Evolutionary conservation across 2,329 filamentous ascomycete species (phyloP), one percentile per base, ranked within the genome.

Genomic region (Mycosphaerella arachidis): DNA sequence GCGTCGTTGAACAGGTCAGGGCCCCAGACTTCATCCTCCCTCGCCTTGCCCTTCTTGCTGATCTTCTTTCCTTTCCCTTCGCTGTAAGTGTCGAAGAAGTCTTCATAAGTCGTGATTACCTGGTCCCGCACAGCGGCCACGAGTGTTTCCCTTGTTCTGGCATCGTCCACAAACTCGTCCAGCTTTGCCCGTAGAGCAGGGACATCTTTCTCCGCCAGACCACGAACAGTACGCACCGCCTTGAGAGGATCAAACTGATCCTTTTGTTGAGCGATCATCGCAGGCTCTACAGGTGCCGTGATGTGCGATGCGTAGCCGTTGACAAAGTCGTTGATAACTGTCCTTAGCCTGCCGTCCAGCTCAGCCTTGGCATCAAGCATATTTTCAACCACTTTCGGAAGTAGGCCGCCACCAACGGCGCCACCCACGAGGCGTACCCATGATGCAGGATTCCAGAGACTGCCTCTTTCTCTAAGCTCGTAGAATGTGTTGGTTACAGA

Each of bases 301-400:
- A 89, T 87, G 48, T 81, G 77, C 0, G 72, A 72, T 1, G 84
- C 81, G 63, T 84, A 86, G 30, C 77, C 76, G 52, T 78, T 79
- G n/a, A 85, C 86, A 64, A 89, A 86, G 60, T 87, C 84, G 59
- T 85, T 86, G 70, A 89, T 88, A 1, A 84, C 83, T 6, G 80
- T 82, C 45, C 86, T 75, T 7, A 89, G 76, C 7, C 82, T 77
- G 0, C 83, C 84, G 65, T 89, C 86, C 0, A 89, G 78, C 71
- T 89, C 86, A 10, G 84, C 84, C 74, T 88, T 88, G 20, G 86
- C 86, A 68, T 89, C 86, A 16, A 88, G 79, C 86, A 89, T 88
- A 69, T 88, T 88, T 69, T 88, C 85, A 0, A 89, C 84, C 2
- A 89, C 86, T 50, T 83, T 83, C 0, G 86, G 86, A 31, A 88